Evolutionary conservation across 2,329 filamentous ascomycete species (phyloP).

Genomic region (Paracoccidioides lutzii): DNA sequence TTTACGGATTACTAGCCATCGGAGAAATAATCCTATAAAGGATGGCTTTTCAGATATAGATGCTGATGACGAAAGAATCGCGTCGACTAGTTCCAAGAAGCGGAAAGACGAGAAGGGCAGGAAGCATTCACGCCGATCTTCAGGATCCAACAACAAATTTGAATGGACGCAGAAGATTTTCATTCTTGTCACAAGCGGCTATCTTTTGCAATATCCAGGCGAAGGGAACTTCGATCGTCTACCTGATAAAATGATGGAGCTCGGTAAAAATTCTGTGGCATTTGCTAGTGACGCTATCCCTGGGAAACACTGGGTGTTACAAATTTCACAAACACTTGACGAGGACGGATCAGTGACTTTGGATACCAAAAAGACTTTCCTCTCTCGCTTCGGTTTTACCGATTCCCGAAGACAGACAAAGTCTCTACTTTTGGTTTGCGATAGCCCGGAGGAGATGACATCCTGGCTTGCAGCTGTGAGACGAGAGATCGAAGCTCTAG

Average conservation of each 20-base stretch:
- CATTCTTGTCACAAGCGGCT: conserved; percentile 32
- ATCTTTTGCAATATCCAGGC: conserved; percentile 34
- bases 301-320: conserved; percentile 37
- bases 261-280: conserved; percentile 34
- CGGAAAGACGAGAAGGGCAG: conserved; percentile 25
- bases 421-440: conserved; percentile 33
- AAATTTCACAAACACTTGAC: conserved; percentile 29
- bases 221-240: conserved; percentile 34
- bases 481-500: conserved; percentile 34
- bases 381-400: conserved; percentile 30
- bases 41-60: conserved; percentile 11
- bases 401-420: conserved; percentile 22
- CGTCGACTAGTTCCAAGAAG: conserved; percentile 15
- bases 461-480: conserved; percentile 34
- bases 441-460: conserved; percentile 32
- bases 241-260: conserved; percentile 35
- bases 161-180: conserved; percentile 35
- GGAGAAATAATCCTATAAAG: conserved; percentile 12
- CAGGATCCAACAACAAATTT: conserved; percentile 26
- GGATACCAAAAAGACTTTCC: conserved; percentile 23
- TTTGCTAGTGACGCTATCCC: conserved; percentile 39
- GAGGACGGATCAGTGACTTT: conserved; percentile 17
- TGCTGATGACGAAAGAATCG: conserved; percentile 3
- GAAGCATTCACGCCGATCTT: conserved; percentile 25
- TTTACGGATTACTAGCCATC: conserved; percentile 40